Base-by-base conservation (phyloP, 805 yeast genomes). In the Tetrapisispora fleetii region DNA sequence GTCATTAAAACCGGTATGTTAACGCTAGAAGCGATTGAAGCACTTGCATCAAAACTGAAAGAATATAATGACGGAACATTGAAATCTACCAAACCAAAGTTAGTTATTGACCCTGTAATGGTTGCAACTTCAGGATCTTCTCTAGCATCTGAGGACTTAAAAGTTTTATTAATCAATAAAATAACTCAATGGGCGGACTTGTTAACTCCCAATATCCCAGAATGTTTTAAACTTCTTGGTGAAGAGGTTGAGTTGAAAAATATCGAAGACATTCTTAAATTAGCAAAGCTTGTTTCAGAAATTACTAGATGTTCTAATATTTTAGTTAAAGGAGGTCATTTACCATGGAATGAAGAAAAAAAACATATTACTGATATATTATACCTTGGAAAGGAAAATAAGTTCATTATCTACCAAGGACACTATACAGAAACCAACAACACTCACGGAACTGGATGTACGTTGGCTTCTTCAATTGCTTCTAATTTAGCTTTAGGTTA, bases 381-480 rank as follows among this genome's bases (percentile, higher is more conserved):
- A 19, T 80, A 76, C 55, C 70, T 76, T 45, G 68, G 77, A 7
- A 47, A 57, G 1, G 54, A 57, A 2, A 68, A 69, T 14, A 52
- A 57, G 2, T 61, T 67, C 43, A 67, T 74, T 0, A 56, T 78
- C 1, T 80, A 72, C 58, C 72, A 69, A 46, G 80, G 83, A 18
- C 65, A 62, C 1, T 73, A 59, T 48, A 59, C 74, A 3, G 57
- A 67, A 7, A 70, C 88, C 0, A 63, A 65, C 2, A 77, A 82
- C 58, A 79, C 86, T 1, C 96, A 89, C 63, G 96, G 96, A 13
- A 86, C 96, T 3, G 96, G 96, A 1, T 89, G 96, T 65, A 85
- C 96, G 0, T 70, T 89, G 45, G 80, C 95, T 0, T 81, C 95
- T 0, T 75, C 95, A 0, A 82, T 89, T 52, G 81, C 93, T 0